These are phyloP conservation scores for Microdochium paspali DNA, from an alignment of 2,329 filamentous ascomycete species.

Conservation along the genomic window DNA sequence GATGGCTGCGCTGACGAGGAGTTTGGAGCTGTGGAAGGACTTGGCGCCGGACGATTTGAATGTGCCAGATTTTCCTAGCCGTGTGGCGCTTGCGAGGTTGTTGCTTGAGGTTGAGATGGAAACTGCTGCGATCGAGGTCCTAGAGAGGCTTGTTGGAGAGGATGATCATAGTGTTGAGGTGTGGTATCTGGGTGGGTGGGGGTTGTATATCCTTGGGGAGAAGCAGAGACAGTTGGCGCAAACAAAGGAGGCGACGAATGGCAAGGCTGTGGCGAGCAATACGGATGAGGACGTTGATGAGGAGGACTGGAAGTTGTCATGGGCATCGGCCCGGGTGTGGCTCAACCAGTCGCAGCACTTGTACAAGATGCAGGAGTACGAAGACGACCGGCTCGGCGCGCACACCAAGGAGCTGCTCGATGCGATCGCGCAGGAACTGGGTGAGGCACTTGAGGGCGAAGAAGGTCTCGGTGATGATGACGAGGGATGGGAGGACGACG, in stretches of 20 bases:
- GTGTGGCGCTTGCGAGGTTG: slow-evolving; percentile 74
- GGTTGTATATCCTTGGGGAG: slow-evolving; percentile 69
- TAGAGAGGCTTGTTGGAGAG: slow-evolving; percentile 75
- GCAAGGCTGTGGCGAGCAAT: slow-evolving; percentile 20
- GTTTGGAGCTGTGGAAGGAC: slow-evolving; percentile 76
- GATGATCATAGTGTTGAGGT: slow-evolving; percentile 93
- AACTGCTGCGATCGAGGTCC: slow-evolving; percentile 71
- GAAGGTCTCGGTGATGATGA: slow-evolving; percentile 45
- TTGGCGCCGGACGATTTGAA: slow-evolving; percentile 60
- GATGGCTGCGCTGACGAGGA: slow-evolving; percentile 64
- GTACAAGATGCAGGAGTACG: slow-evolving; percentile 73
- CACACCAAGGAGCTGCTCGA: slow-evolving; percentile 65
- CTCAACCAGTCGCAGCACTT: slow-evolving; percentile 71
- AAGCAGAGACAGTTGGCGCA: slow-evolving; percentile 43
- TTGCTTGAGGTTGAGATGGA: slow-evolving; percentile 88
- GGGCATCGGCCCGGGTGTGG: slow-evolving; percentile 74
- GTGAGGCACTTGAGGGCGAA: slow-evolving; percentile 46
- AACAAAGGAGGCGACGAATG: slow-evolving; percentile 8
- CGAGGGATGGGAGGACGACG: slow-evolving; percentile 36
- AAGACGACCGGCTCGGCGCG: slow-evolving; percentile 68
- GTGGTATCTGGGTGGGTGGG: slow-evolving; percentile 96
- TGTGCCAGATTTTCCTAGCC: slow-evolving; percentile 77
- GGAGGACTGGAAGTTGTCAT: slow-evolving; percentile 49
- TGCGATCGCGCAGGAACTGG: slow-evolving; percentile 54
- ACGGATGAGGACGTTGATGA: slow-evolving; percentile 19